A percentile compares a stretch with the other conserved stretches of the same genome.
Evolutionary conservation across 2,329 filamentous ascomycete species (phyloP).

Genomic region (Karstenula rhodostoma): DNA sequence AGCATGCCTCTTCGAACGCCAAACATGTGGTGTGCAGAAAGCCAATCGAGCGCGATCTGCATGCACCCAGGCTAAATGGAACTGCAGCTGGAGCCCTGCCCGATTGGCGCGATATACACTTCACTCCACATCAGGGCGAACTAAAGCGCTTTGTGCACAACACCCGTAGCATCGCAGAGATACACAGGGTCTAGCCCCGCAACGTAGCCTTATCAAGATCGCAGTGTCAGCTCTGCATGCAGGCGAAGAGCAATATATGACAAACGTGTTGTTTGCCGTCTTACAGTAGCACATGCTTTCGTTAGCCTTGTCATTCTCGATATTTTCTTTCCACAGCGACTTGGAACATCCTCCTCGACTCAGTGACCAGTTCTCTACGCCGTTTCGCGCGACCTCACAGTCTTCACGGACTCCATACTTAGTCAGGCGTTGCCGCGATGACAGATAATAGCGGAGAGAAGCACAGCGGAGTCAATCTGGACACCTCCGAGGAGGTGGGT

Average conservation of each 20-base stretch:
- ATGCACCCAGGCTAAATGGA: conserved; percentile 5
- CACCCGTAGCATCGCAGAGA: background rate
- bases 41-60: background rate
- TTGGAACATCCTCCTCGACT: no score
- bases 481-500: background rate
- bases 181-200: background rate
- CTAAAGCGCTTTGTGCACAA: background rate
- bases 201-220: background rate
- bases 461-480: background rate
- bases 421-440: background rate
- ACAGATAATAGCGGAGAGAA: background rate
- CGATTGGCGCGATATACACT: background rate
- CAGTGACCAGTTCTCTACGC: no score
- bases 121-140: background rate
- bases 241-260: background rate
- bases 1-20: background rate
- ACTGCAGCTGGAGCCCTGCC: background rate
- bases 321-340: background rate
- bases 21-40: background rate
- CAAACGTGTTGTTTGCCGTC: background rate
- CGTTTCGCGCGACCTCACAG: background rate
- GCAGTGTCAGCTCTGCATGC: background rate
- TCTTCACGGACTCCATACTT: background rate
- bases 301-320: background rate
- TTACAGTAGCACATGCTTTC: background rate